Percentiles rank a stretch among this genome's conserved stretches.
Evolutionary conservation across 1,284 basidiomycete species (phyloP).

Genomic region (Moesziomyces sp.): DNA sequence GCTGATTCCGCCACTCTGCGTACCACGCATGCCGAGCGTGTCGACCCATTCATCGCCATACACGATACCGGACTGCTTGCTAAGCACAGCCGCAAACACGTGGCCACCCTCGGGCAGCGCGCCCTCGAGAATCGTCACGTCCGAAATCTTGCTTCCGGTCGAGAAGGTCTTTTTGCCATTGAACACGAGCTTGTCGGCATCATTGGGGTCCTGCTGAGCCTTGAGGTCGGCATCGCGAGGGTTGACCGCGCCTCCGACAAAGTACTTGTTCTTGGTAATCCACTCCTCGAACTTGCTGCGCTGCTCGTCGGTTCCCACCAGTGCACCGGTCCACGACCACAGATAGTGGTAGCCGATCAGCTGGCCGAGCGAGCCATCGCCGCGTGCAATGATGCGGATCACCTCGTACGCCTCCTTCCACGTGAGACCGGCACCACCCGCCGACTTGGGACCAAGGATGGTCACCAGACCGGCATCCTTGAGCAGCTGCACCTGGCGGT

Average conservation of each 20-base stretch:
- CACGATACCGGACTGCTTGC: conserved; percentile 60
- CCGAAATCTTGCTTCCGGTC: conserved; percentile 66
- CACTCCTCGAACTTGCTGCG: conserved; percentile 36
- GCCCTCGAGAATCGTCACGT: conserved; percentile 67
- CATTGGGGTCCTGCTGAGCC: conserved; percentile 50
- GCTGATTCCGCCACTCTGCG: conserved; percentile 61
- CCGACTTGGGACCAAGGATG: conserved; percentile 57
- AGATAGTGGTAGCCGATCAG: conserved; percentile 58
- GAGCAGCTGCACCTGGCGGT: conserved; percentile 64
- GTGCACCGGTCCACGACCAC: conserved; percentile 60
- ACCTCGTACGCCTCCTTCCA: conserved; percentile 62
- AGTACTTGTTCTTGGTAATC: conserved; percentile 58
- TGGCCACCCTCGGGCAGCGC: conserved; percentile 54
- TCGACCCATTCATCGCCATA: conserved; percentile 68
- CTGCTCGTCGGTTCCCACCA: conserved; percentile 65
- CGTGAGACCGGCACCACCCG: conserved; percentile 59
- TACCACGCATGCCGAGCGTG: conserved; percentile 67
- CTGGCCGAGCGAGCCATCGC: conserved; percentile 63
- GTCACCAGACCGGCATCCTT: conserved; percentile 65
- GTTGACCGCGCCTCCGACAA: conserved; percentile 67
- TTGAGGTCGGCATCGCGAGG: conserved; percentile 66
- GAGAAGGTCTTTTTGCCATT: conserved; percentile 67
- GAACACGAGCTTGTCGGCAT: conserved; percentile 58
- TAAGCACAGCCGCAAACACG: conserved; percentile 64
- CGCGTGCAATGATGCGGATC: conserved; percentile 60